phyloP scores from a whole-genome alignment of 768 basidiomycete genomes.

The Termitomyces sp. region DNA sequence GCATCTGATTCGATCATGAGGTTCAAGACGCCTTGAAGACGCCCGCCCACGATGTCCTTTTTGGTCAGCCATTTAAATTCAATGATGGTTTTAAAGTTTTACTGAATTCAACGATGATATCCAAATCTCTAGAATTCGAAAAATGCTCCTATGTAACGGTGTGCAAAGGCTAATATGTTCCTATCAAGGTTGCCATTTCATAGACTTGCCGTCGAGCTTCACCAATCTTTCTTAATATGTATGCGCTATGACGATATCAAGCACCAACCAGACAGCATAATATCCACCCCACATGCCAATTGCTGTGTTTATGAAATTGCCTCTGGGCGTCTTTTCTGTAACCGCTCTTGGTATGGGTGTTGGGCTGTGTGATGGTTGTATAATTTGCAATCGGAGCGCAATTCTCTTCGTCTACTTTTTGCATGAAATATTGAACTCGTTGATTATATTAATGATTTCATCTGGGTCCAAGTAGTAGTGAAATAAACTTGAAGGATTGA shows the following conservation, averaged over 20 bases:
- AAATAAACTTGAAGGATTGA: too few species aligned
- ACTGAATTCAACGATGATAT: too few species aligned
- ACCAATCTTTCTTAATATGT: not conserved
- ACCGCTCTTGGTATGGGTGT: conserved; percentile 4
- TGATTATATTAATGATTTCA: too few species aligned
- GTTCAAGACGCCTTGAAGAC: too few species aligned
- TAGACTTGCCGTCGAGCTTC: not conserved
- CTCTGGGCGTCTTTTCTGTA: not conserved
- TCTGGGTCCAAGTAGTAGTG: too few species aligned
- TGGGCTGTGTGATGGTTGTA: conserved; percentile 10
- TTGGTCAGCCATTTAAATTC: too few species aligned
- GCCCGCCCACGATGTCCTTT: too few species aligned
- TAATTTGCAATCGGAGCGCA: conserved; percentile 13
- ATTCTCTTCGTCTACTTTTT: not conserved
- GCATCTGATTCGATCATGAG: too few species aligned
- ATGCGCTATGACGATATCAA: conserved; percentile 6
- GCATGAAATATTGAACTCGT: not conserved
- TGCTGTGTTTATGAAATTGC: conserved; percentile 7
- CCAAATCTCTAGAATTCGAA: too few species aligned
- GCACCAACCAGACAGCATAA: conserved; percentile 2
- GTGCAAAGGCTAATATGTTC: not conserved
- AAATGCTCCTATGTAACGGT: too few species aligned
- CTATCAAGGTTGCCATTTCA: not conserved
- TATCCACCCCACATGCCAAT: not conserved
- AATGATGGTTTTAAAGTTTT: too few species aligned